These are phyloP conservation scores for Delphinella strobiligena DNA, from an alignment of 2,329 filamentous ascomycete genomes.

Conservation along the genomic window DNA sequence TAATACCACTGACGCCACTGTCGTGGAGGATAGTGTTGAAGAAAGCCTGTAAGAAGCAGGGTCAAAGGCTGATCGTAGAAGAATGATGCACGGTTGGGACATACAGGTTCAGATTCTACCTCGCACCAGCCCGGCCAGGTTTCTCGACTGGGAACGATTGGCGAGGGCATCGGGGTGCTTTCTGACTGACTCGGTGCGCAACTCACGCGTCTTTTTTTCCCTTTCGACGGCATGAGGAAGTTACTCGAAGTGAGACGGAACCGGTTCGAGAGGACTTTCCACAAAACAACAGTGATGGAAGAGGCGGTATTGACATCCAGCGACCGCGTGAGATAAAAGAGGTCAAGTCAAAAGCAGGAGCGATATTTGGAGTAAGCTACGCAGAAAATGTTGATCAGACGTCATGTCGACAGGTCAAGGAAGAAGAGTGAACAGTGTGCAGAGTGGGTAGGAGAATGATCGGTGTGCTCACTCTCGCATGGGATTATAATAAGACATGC, in stretches of 20 bases:
- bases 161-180: conserved; percentile 32
- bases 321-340: not conserved
- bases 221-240: conserved; percentile 10
- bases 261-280: not conserved
- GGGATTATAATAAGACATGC: too few species aligned
- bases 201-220: conserved; percentile 13
- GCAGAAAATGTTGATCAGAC: not conserved
- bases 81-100: too few species aligned
- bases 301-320: too few species aligned
- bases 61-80: too few species aligned
- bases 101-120: conserved; percentile 78
- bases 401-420: not conserved
- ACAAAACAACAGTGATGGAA: not conserved
- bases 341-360: not conserved
- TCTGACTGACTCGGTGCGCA: conserved; percentile 15
- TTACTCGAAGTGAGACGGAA: not conserved
- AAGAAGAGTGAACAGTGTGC: not conserved
- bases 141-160: conserved; percentile 37
- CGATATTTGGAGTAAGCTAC: not conserved
- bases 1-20: conserved; percentile 62
- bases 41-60: conserved; percentile 9
- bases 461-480: too few species aligned
- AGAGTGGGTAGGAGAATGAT: too few species aligned
- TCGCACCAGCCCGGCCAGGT: conserved; percentile 68
- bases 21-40: conserved; percentile 78